Evolutionary conservation across 1,284 basidiomycete genomes (phyloP).

Genomic region (Heimioporus retisporus): DNA sequence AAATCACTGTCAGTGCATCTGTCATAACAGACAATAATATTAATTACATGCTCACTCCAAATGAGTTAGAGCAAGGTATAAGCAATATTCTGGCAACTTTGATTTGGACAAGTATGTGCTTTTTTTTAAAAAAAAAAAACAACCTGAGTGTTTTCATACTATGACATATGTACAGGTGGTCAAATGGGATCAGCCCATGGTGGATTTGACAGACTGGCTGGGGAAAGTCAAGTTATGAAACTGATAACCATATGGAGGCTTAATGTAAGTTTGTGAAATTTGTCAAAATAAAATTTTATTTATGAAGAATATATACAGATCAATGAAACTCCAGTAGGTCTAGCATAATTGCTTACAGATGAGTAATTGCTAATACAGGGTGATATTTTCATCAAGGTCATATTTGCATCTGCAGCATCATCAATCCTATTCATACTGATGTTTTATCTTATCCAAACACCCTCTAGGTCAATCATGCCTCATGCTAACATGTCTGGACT

Average conservation of each 20-base stretch:
- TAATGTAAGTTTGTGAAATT: neutral
- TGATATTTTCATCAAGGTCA: neutral
- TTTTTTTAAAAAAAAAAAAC: too few species aligned
- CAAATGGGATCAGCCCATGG: neutral
- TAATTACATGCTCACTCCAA: too few species aligned
- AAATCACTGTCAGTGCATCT: too few species aligned
- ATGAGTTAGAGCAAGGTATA: too few species aligned
- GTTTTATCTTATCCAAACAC: neutral
- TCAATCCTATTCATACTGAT: neutral
- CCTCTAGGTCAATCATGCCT: neutral
- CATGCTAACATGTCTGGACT: neutral
- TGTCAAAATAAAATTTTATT: neutral
- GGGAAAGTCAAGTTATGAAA: neutral
- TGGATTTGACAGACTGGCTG: neutral
- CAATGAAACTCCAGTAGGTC: neutral
- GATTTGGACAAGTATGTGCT: too few species aligned
- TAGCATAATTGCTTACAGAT: neutral
- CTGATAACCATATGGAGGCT: neutral
- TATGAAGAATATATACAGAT: neutral
- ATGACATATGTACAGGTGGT: neutral
- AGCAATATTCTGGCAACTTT: too few species aligned
- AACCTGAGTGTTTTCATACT: neutral
- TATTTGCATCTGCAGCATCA: neutral
- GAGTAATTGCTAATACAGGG: neutral
- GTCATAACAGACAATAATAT: too few species aligned